Base-by-base conservation (phyloP, 2,329 filamentous ascomycete species). In the Paramyrothecium sp. region DNA sequence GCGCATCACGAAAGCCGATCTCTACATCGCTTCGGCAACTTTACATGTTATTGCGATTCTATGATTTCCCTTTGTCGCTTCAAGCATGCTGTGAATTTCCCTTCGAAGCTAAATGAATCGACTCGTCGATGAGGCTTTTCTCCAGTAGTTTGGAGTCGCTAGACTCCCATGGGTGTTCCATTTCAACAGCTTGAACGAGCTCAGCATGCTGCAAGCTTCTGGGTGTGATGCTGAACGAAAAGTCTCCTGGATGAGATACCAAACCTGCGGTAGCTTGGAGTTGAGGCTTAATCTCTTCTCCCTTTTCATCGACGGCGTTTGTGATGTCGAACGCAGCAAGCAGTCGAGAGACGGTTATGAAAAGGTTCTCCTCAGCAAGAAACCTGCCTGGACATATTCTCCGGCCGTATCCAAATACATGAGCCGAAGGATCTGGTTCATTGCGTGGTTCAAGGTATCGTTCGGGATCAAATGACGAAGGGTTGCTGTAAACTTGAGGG, bases 401-500 rank as follows among this genome's bases (percentile, higher is more conserved):
- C 0, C 73, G 69, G 2, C 74, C 74, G 26, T 69, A 75, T 0
- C 72, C 73, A 50, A 74, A 77, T 2, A 62, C 65, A 20, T 59
- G 41, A 3, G 57, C 65, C 54, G 23, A 51, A 0, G 74, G 72
- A 16, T 75, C 70, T 2, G 68, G 70, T 17, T 69, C 67, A 7
- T 68, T 66, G 2, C 66, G 58, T 7, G 68, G 65, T 7, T 53
- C 48, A 1, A 77, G 60, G 56, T 65, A 75, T 7, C 73, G 62
- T 13, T 71, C 67, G 0, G 71, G 73, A 3, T 74, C 60, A 33
- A 75, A 76, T 1, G 21, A 17, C 2, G 57, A 56, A 1, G 73
- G 73, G 11, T 73, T 58, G 0, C 81, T 78, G 68, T 91, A 90
- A 1, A 83, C 83, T 54, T 88, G 82, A 1, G 86, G 83, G 63